Evolutionary conservation across 257 asterid genomes (phyloP), one percentile per base, ranked within the genome.

Genomic region (Solanum sejunctum): DNA sequence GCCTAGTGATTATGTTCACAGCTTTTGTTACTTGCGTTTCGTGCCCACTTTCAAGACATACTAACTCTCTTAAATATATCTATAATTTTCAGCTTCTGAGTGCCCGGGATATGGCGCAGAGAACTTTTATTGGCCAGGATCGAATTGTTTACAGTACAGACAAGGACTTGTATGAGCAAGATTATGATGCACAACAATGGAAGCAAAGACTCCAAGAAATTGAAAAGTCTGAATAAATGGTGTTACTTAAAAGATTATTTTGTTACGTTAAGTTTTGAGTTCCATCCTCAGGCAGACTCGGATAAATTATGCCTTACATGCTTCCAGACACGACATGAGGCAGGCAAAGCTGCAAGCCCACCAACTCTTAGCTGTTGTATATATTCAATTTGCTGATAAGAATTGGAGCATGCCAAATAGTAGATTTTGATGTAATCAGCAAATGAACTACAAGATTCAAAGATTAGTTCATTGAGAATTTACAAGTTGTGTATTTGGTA

Each of bases 61-160:
- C 81, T n/a, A 75, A 23, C 61, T 49, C 60, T 23, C 60, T 23
- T 15, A 77, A 51, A 23, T 54, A 23, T 73, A 54, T 52, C 56
- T 26, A 58, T 20, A 17, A 32, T 39, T 61, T 85, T 81, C 95
- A 97, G 99, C 90, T 97, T 86, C 84, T 94, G 91, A 97, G 95
- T 85, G 98, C 99, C 8, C 93, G 99, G 80, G 98, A 95, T 88
- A 94, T 97, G 98, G 98, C 99, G 12, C 94, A 95, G 83, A 89
- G 90, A 92, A 94, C 95, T 21, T 93, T 91, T 88, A 94, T 97
- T 47, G 91, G 99, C 51, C 85, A 91, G 93, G 99, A 97, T 84
- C 89, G 89, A 85, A 97, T 97, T 78, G 94, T 97, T 36, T 97
- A 97, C 87, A 97, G 98, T 69, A 95, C 97, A 0, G 97, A 93